These are phyloP conservation scores for Exophiala xenobiotica DNA, from an alignment of 2,329 filamentous ascomycete genomes.

Conservation along the genomic window DNA sequence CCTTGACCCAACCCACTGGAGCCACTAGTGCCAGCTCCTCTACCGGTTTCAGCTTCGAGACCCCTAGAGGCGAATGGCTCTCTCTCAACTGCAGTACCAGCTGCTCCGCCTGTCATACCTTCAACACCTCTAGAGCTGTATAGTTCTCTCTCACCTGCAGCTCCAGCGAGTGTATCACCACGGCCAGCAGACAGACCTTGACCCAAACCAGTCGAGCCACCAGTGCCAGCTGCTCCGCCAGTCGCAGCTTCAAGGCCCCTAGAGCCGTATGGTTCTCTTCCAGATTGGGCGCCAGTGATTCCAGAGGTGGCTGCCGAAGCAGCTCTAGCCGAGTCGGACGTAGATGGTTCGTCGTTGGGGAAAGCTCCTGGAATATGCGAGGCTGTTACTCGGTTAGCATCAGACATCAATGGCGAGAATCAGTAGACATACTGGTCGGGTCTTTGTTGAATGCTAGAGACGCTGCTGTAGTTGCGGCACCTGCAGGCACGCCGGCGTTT, in stretches of 20 bases:
- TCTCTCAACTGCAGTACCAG: neutral
- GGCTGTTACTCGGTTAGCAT: no score
- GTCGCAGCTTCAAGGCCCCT: neutral
- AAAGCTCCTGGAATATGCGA: slow-evolving; percentile 24
- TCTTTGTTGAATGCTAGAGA: slow-evolving; percentile 20
- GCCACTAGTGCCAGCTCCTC: neutral
- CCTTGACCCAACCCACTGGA: neutral
- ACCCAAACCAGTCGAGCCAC: neutral
- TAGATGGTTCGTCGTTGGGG: slow-evolving; percentile 16
- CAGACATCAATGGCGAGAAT: no score
- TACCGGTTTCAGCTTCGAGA: neutral
- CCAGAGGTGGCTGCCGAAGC: slow-evolving; percentile 1
- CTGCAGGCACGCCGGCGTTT: slow-evolving; percentile 17
- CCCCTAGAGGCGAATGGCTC: neutral
- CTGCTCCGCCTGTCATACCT: neutral
- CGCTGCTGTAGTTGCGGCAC: slow-evolving; percentile 17
- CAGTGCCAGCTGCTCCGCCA: neutral
- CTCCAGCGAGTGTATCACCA: no score
- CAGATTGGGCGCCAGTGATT: neutral
- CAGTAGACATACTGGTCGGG: slow-evolving; percentile 16
- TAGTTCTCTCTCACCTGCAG: no score
- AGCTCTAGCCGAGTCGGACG: slow-evolving; percentile 1
- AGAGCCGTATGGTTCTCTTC: neutral
- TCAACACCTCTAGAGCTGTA: neutral
- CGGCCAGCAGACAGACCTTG: neutral